Base-by-base conservation (phyloP, 768 basidiomycete genomes). In the Pleurotus cornucopiae region DNA sequence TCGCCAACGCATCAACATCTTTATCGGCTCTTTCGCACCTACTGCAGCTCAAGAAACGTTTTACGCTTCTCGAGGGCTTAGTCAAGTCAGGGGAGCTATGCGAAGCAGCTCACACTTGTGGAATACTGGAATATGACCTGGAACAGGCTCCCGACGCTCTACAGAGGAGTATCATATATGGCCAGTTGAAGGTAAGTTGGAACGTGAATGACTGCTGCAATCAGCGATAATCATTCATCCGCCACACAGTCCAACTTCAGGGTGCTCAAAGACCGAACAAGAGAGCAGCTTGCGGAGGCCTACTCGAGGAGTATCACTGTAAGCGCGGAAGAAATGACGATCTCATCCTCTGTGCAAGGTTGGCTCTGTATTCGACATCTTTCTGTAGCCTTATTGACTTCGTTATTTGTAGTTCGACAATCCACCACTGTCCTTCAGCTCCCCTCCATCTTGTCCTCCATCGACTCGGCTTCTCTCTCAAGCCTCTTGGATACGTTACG, bases 271-370 rank as follows among this genome's bases (percentile, higher is more conserved):
- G 82, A 86, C 55, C 80, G 80, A 38, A 69, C 82, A 5, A 84
- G 89, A 64, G 91, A 91, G 58, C 84, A 89, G 62, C 74, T 93
- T 20, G 80, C 76, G 60, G 83, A 89, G 46, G 86, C 85, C 2
- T 91, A 83, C 63, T 68, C 79, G 18, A 77, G 83, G 62, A 77
- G 85, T 63, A 67, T 91, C 21, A 63, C 74, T 2, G 66, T 88
- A 25, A 76, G 78, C 21, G 69, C 79, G 3, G 74, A 73, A 13
- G 75, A 77, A 57, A 61, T 90, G 25, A 67, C 70, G 25, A 75
- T 91, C 49, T 73, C 71, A 53, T 69, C 79, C 11, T 73, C 74
- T 23, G 76, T 88, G n/a, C 77, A 70, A 71, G 72, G 76, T 75
- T 52, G 18, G 63, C 61, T 49, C 34, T 49, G 38, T 40, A 6